Percentiles rank a stretch among this genome's conserved stretches.
Evolutionary conservation across 257 asterid genomes (phyloP).

Genomic region (Agastache rugosa): DNA sequence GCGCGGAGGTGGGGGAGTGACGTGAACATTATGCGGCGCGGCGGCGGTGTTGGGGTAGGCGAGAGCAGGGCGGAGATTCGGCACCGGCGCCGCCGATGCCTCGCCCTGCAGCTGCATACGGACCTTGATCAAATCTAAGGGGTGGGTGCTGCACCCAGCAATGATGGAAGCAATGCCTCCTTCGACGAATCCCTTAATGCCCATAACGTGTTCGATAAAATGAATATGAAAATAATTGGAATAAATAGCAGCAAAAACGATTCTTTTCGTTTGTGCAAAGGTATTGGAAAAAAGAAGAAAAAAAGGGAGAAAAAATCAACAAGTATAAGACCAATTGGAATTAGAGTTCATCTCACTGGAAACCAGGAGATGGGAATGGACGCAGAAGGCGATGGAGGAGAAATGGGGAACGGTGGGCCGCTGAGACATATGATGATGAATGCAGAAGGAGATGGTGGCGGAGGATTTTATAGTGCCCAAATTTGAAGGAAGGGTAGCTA

Average conservation of each 20-base stretch:
- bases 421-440: constrained; percentile 74
- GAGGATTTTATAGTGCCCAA: constrained; percentile 43
- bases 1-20: constrained; percentile 54
- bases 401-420: constrained; percentile 84
- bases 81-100: constrained; percentile 33
- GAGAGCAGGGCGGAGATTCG: constrained; percentile 63
- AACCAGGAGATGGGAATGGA: constrained; percentile 91
- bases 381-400: constrained; percentile 73
- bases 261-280: constrained; percentile 27
- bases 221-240: background rate
- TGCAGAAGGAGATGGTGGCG: constrained; percentile 17
- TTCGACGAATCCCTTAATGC: constrained; percentile 84
- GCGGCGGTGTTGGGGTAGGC: constrained; percentile 50
- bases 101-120: constrained; percentile 94
- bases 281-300: background rate
- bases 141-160: constrained; percentile 91
- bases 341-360: constrained; percentile 89
- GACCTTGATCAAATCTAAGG: constrained; percentile 81
- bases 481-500: constrained; percentile 17
- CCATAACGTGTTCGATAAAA: constrained; percentile 51
- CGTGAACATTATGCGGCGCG: constrained; percentile 40
- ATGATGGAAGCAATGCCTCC: constrained; percentile 91
- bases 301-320: background rate
- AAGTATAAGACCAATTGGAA: constrained; percentile 58
- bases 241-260: constrained; percentile 5